Base-by-base conservation (phyloP, 306 rosid genomes). In the Cucurbita ficifolia region DNA sequence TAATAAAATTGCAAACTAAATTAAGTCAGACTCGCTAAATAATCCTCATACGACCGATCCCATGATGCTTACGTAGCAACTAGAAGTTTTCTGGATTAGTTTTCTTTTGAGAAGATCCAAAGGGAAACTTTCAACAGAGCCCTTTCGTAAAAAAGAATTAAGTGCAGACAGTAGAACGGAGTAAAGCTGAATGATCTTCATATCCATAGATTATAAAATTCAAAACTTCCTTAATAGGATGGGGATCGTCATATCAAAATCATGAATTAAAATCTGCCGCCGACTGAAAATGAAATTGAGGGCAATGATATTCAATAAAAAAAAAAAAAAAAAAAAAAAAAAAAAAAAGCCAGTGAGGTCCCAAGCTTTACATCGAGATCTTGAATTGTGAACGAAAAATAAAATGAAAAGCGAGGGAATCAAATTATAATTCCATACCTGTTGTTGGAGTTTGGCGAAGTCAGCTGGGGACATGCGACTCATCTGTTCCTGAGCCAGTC, bases 391-490 rank as follows among this genome's bases (percentile, higher is more conserved):
- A 78, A 73, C 57, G 7, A 17, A 48, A 39, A 21, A 7, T 3
- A 0, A 56, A 33, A 42, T 2, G 14, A 45, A 10, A 18, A 22
- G 48, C 29, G 8, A 33, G 36, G 0, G 49, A 52, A 60, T 8
- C 21, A 71, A 8, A 63, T 38, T 8, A 40, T 4, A 38, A 13
- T 4, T 38, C 22, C 19, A 10, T 46, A 85, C 99, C 96, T 89
- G 97, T 70, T 94, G 89, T 49, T 91, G 99, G 86, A 94, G 91
- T 87, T 83, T 86, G 79, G 99, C 89, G 75, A 91, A 83, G 35
- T 94, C 97, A 9, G 96, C 86, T 0, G 97, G 95, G 3, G 99
- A 88, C 97, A 94, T 94, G 57, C 99, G 99, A 81, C 88, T 89
- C 96, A 95, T 89, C 86, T 91, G 96, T 82, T 95, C 97, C 82